Evolutionary conservation across 2,329 filamentous ascomycete species (phyloP), one percentile per base, ranked within the genome.

Genomic region (Sporothrix phasma): DNA sequence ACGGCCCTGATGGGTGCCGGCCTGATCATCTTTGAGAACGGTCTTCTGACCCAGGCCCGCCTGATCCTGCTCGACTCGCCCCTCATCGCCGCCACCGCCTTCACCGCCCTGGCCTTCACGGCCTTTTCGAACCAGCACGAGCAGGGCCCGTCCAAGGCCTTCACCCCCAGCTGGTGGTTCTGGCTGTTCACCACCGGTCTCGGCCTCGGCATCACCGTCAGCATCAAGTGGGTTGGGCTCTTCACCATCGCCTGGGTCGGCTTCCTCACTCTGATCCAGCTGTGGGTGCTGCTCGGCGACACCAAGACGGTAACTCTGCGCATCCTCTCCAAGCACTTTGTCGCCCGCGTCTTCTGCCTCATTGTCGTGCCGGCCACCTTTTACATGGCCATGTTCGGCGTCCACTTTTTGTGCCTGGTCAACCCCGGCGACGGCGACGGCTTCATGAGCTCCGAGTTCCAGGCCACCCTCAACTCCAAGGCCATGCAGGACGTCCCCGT

Each of bases 171-270:
- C 71, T 99, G 94, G 94, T 99, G 94, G 94, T 97, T 97, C 79
- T 99, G 94, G 93, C 83, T 99, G 63, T 82, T 83, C 64, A 86
- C 90, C 73, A 95, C 90, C 51, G 94, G 94, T 70, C 78, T 99
- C 49, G 89, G 88, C 43, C 81, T 99, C 60, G 94, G 94, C 67
- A 88, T 93, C 60, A 97, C 94, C 7, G 85, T 88, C 67, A 97
- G 93, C 78, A 92, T 97, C 72, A 99, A 99, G 80, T 99, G 94
- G 94, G 94, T 99, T 72, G 94, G 94, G 60, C 82, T 99, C 61
- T 97, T 99, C 80, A 99, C 94, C 68, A 97, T 97, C 75, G 94
- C 93, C 58, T 99, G 94, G 94, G 91, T 99, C 69, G 94, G 94
- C 67, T 85, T 83, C 76, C 84, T 99, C 77, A 99, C 94, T 43